Base-by-base conservation (phyloP, 805 yeast species). In the Osmozyma mogii region DNA sequence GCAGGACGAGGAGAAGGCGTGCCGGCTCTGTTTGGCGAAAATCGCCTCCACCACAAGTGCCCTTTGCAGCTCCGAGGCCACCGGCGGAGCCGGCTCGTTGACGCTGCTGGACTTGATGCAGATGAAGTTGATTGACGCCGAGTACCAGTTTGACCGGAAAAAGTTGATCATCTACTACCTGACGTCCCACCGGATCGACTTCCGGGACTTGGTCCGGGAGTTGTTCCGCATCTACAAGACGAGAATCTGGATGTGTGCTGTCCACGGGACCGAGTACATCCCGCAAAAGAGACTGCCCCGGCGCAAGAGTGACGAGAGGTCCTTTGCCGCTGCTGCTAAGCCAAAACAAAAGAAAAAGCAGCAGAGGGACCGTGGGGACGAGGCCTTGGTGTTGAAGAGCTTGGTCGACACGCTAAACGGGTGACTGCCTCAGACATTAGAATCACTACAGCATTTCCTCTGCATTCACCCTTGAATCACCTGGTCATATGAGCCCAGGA, bases 201-300 rank as follows among this genome's bases (percentile, higher is more conserved):
- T 81, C 49, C 61, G 89, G 34, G 80, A 73, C 26, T 62, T 81
- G 45, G 80, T 80, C 31, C 74, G 80, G 35, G 89, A 81, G 45
- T 55, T 81, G 17, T 81, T 79, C 62, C 75, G 78, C 47, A 73
- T 78, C 35, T 81, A 78, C 60, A 81, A 81, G 54, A 80, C 88
- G 0, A 64, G 89, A 45, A 81, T 81, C 40, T 83, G 94, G 92
- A 58, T 83, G 54, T 79, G 88, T 63, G 88, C 92, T 0, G 81
- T 80, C 16, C 52, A 41, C 27, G 70, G 68, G 3, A 43, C 54
- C 16, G 67, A 68, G 1, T 57, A 46, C 28, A 37, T 36, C 15
- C 38, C 30, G 20, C 17, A 24, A 29, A 22, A 25, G 30, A 11
- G 15, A 24, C 11, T 24, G 21, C 13, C n/a, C n/a, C n/a, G n/a